Evolutionary conservation across 192 early-diverging fungal genomes (phyloP), one percentile per base, ranked within the genome.

Genomic region (Gaertneriomyces semiglobifer): DNA sequence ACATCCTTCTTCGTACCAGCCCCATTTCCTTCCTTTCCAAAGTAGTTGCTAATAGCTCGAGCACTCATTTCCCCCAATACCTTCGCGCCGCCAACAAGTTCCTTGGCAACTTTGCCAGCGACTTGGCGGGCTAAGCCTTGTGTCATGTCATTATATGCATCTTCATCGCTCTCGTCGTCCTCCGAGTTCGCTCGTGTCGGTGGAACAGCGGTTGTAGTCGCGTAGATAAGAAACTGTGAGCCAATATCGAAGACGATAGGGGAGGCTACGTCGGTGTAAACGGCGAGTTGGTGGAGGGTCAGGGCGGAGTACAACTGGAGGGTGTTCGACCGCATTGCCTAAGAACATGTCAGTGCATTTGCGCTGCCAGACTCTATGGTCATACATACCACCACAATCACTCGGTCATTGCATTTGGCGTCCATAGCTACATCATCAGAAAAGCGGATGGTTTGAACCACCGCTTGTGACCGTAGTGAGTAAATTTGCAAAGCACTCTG

Each of bases 41-140:
- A 84, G 59, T 92, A 92, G 39, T 73, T 85, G 9, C 81, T 82
- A 10, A 90, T 58, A 0, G 88, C 87, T 16, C 86, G 80, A 64
- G 88, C 89, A 6, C 88, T 88, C 53, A 79, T 80, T 4, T 74
- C 85, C 25, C 90, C 83, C 12, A 93, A 68, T 40, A 84, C 80
- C 50, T 85, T 91, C n/a, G 91, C 87, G 9, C 91, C 90, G 46
- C 79, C 81, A 41, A 89, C 80, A 9, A 92, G 80, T 63, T 93
- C 91, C 57, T 92, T 91, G 19, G 88, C 90, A 16, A 92, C 87
- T 40, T 88, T 89, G 44, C 82, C 83, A 2, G 90, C 89, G 19
- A 84, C 70, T 81, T 68, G 81, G 66, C 76, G 62, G 38, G 62
- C 65, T 43, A 62, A 12, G 44, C 38, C 51, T 33, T 33, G 25